phyloP scores from a whole-genome alignment of 2,329 filamentous ascomycete species.

The Apiospora marii region DNA sequence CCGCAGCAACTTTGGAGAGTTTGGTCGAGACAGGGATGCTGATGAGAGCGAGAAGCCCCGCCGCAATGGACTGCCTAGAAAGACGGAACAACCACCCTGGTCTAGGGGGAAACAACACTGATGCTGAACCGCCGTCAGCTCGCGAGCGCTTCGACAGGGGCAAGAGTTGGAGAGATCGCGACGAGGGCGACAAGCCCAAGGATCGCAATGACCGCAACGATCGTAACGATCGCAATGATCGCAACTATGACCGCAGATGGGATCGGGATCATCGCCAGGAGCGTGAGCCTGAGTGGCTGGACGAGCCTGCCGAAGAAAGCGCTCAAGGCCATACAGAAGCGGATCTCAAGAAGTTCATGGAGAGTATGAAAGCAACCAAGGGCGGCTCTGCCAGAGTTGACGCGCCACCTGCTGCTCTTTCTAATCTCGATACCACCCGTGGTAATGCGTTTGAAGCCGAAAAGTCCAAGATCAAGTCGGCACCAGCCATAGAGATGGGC shows the following conservation, averaged over 20 bases:
- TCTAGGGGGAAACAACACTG: slow-evolving; percentile 66
- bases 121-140: slow-evolving; percentile 47
- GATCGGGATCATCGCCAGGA: slow-evolving; percentile 65
- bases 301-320: slow-evolving; percentile 74
- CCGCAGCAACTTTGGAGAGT: slow-evolving; percentile 58
- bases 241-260: slow-evolving; percentile 59
- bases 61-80: slow-evolving; percentile 71
- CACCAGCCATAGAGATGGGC: slow-evolving; percentile 70
- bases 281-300: slow-evolving; percentile 91
- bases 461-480: slow-evolving; percentile 63
- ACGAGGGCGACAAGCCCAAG: slow-evolving; percentile 43
- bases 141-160: slow-evolving; percentile 65
- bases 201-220: slow-evolving; percentile 49
- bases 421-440: slow-evolving; percentile 37
- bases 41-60: slow-evolving; percentile 63
- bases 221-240: slow-evolving; percentile 36
- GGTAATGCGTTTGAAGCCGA: slow-evolving; percentile 53
- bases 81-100: slow-evolving; percentile 75
- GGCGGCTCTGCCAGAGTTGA: slow-evolving; percentile 46
- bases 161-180: slow-evolving; percentile 67
- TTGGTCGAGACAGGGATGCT: slow-evolving; percentile 53
- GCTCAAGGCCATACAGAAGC: slow-evolving; percentile 80
- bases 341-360: slow-evolving; percentile 95
- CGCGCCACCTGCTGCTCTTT: slow-evolving; percentile 45
- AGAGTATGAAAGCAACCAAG: slow-evolving; percentile 80